Evolutionary conservation across 352 stramenopile genomes (phyloP), one percentile per base, ranked within the genome.

Genomic region (Phytophthora melonis): DNA sequence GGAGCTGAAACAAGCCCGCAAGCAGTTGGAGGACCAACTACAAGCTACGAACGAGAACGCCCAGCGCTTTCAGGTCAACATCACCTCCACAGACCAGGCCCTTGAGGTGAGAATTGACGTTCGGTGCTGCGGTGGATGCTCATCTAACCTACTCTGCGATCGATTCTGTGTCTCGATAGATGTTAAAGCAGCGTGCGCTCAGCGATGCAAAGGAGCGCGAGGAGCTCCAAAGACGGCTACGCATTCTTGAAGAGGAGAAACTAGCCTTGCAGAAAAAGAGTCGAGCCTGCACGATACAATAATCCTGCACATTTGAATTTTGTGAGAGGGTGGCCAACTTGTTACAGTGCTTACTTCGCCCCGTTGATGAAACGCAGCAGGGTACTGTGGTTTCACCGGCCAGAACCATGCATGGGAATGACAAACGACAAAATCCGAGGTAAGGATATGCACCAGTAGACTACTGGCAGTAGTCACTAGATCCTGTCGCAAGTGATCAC

Each of bases 231-330:
- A 69, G 74, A 23, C 74, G 84, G 47, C 50, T 92, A 27, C 77
- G 75, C 14, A 68, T 74, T 11, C 74, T 92, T 1, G 82, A 90
- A 54, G 84, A 89, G 45, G 82, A 90, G 58, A 92, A 90, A 57
- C 61, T 87, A 25, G 82, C 79, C 47, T 72, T 90, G 49, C 75
- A 88, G 25, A 75, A 71, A 53, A 91, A 90, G 72, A 90, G 82
- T 66, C 82, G 82, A 68, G 77, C 75, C 2, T 91, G 84, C 60
- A 63, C 56, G 18, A 36, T 90, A 41, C 84, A 91, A 75, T 91
- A 73, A 80, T 39, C 16, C 14, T 18, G 9, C 10, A 13, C 14
- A 45, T 16, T 45, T 45, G 9, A 16, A 16, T 45, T 25, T 25
- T 25, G 23, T 25, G 23, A 25, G 23, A 3, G 34, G 34, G 34